Base-by-base conservation (phyloP, 169 alveolate species). In the Eimeria necatrix region DNA sequence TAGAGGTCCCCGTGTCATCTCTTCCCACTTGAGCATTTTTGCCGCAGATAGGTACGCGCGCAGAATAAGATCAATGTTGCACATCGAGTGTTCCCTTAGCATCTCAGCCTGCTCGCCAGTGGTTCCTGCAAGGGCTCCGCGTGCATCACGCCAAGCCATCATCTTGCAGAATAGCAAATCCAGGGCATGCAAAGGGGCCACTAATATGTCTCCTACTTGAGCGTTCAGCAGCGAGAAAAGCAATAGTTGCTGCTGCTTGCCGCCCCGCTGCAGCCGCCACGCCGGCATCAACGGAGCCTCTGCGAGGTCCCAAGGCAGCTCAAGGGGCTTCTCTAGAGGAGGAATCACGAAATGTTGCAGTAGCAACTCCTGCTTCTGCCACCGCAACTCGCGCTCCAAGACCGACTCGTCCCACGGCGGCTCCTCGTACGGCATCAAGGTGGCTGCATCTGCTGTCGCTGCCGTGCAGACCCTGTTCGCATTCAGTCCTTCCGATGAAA, bases 181-280 rank as follows among this genome's bases (percentile, higher is more conserved):
- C 14, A 91, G 22, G 18, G 95, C 95, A 76, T 91, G 95, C 95
- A 91, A 48, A 68, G 84, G 81, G 53, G 95, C 95, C 56, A 73
- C 90, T 52, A 91, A 24, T 0, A 83, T 73, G 90, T 91, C 95
- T 41, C 81, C 90, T 18, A 81, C 90, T 7, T 53, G 91, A 10
- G 84, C 53, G 52, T 91, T 91, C 0, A 85, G 80, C 41, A 83
- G 8, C 4, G 90, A 85, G 24, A 91, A 68, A 56, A 91, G 95
- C 90, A 56, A 80, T 41, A 91, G 95, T 70, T 91, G 91, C 90
- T 74, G 86, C 70, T 68, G 26, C 8, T 52, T 80, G 64, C 53
- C 60, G 48, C 89, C 70, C 52, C 85, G 89, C 80, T 91, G 95
- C n/a, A 91, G 95, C 7, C 95, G 89, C 95, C 95, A 91, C 4